These are phyloP conservation scores for Drosera spatulata DNA, from an alignment of 179 eudicot species.

Conservation along the genomic window DNA sequence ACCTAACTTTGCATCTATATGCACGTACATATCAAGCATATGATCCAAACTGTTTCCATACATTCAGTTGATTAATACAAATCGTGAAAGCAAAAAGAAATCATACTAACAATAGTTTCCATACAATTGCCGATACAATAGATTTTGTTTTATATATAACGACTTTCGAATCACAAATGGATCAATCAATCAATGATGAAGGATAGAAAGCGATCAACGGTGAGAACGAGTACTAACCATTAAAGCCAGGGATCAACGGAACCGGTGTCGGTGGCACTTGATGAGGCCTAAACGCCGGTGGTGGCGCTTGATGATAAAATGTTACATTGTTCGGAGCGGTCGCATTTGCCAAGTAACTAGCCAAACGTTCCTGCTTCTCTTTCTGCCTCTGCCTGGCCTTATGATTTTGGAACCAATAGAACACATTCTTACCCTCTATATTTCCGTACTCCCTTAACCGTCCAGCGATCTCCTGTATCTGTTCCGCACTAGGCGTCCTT, in stretches of 20 bases:
- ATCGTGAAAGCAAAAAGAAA: no score
- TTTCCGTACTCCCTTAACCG: conserved; percentile 43
- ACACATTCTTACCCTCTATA: conserved; percentile 18
- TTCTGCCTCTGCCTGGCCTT: conserved; percentile 82
- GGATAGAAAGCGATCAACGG: no score
- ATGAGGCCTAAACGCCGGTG: conserved; percentile 2
- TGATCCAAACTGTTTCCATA: background rate
- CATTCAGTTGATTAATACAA: no score
- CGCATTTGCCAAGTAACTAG: conserved; percentile 12
- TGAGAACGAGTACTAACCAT: no score
- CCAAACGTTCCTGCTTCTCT: conserved; percentile 44
- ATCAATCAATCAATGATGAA: no score
- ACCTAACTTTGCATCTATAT: conserved; percentile 1
- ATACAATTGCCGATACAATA: no score
- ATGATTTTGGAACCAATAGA: conserved; percentile 1
- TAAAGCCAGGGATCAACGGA: no score
- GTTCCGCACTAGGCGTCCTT: conserved; percentile 76
- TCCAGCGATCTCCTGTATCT: conserved; percentile 60
- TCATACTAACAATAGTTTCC: no score
- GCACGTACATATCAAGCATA: background rate
- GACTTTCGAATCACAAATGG: no score
- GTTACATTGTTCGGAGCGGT: conserved; percentile 7
- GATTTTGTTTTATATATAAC: no score
- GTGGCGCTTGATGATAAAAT: conserved; percentile 10
- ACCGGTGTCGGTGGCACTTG: background rate